phyloP scores from a whole-genome alignment of 768 basidiomycete species.

The Crepidotus variabilis region DNA sequence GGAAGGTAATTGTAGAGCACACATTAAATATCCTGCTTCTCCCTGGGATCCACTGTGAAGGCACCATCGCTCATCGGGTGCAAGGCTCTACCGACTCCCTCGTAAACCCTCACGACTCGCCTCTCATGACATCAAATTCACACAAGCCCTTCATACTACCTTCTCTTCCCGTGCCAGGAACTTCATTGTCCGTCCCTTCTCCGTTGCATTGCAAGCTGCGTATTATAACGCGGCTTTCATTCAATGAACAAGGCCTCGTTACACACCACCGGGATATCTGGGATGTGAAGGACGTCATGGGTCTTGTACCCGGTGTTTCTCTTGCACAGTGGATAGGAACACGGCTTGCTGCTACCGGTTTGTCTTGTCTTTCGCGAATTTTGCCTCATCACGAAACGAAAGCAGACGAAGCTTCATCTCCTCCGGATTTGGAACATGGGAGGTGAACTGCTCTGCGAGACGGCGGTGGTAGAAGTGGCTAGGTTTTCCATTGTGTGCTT shows the following conservation, averaged over 20 bases:
- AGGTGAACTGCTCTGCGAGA: background rate
- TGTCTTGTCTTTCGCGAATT: constrained; percentile 40
- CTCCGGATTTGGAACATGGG: constrained; percentile 18
- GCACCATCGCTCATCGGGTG: constrained; percentile 26
- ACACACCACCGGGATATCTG: constrained; percentile 79
- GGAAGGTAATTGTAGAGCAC: constrained; percentile 73
- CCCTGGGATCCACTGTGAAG: constrained; percentile 62
- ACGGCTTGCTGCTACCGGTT: constrained; percentile 54
- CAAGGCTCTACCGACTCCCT: constrained; percentile 36
- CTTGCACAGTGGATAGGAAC: constrained; percentile 67
- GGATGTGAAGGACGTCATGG: constrained; percentile 76
- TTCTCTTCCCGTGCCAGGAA: constrained; percentile 55
- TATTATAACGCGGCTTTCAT: constrained; percentile 67
- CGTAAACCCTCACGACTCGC: constrained; percentile 26
- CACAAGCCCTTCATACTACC: constrained; percentile 36
- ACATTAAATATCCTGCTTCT: constrained; percentile 74
- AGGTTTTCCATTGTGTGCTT: background rate
- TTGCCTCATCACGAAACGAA: constrained; percentile 18
- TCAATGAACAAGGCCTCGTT: constrained; percentile 81
- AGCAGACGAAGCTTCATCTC: constrained; percentile 10
- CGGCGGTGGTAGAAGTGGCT: background rate
- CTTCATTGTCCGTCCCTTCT: constrained; percentile 54
- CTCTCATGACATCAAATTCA: constrained; percentile 24
- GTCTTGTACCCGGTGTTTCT: constrained; percentile 65
- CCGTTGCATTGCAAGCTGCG: constrained; percentile 74